Conservation (phyloP, 202 grass and related monocot species). For the Elaeis oleifera region DNA sequence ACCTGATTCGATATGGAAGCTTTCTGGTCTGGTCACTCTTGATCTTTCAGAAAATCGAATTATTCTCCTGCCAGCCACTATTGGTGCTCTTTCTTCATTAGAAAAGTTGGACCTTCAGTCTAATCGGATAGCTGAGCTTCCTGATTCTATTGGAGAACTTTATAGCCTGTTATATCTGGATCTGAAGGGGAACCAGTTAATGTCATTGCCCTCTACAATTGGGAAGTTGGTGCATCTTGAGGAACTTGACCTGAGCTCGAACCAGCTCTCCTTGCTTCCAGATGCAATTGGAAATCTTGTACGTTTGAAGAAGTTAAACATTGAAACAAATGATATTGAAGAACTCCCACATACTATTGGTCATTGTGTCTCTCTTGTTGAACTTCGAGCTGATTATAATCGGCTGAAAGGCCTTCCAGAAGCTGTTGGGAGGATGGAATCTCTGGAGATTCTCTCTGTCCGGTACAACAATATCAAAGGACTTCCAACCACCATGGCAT, state of each 20-base stretch:
- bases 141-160: constrained; percentile 65
- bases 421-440: constrained; percentile 82
- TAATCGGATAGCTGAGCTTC: constrained; percentile 64
- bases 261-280: constrained; percentile 56
- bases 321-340: constrained; percentile 77
- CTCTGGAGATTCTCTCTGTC: constrained; percentile 71
- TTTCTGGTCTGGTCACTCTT: constrained; percentile 59
- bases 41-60: constrained; percentile 80
- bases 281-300: constrained; percentile 69
- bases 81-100: constrained; percentile 79
- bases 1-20: constrained; percentile 90
- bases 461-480: constrained; percentile 91
- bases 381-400: constrained; percentile 77
- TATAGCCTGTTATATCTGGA: constrained; percentile 55
- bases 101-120: constrained; percentile 71
- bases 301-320: constrained; percentile 61
- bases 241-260: constrained; percentile 77
- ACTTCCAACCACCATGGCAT: constrained; percentile 95
- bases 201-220: constrained; percentile 50
- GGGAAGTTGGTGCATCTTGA: constrained; percentile 67
- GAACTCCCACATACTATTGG: constrained; percentile 93
- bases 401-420: constrained; percentile 82
- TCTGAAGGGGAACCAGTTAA: constrained; percentile 74
- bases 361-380: constrained; percentile 62
- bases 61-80: constrained; percentile 49